Conservation (phyloP, 108 stramenopile species). For the Aurantiochytrium sp. region DNA sequence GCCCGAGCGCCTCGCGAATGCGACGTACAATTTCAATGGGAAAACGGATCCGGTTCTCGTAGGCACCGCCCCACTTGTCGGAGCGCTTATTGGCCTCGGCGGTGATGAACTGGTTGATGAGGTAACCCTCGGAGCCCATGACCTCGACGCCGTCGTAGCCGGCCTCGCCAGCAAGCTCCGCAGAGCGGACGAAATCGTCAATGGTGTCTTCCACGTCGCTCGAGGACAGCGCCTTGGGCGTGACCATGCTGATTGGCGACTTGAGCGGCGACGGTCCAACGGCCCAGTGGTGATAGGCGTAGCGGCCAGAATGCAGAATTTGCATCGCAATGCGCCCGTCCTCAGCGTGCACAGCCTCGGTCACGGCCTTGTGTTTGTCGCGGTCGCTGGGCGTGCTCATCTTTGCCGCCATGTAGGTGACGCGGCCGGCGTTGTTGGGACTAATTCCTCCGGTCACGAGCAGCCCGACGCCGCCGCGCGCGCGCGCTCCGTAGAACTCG, state of each 20-base stretch:
- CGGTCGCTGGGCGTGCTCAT: slow-evolving; percentile 68
- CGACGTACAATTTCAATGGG: slow-evolving; percentile 76
- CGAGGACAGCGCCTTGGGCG: slow-evolving; percentile 62
- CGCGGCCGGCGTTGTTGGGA: slow-evolving; percentile 83
- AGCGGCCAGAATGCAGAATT: slow-evolving; percentile 82
- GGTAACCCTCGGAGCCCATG: slow-evolving; percentile 93
- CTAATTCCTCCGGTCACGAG: slow-evolving; percentile 97
- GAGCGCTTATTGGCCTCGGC: slow-evolving; percentile 72
- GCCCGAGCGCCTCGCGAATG: slow-evolving; percentile 62
- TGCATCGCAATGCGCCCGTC: slow-evolving; percentile 63
- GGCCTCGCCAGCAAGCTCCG: slow-evolving; percentile 71
- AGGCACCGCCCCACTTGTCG: slow-evolving; percentile 84
- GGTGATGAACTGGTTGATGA: slow-evolving; percentile 89
- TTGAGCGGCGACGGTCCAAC: slow-evolving; percentile 74
- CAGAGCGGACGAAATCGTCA: slow-evolving; percentile 74
- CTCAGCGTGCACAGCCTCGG: slow-evolving; percentile 73
- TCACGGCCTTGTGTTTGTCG: slow-evolving; percentile 73
- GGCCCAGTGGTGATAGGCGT: slow-evolving; percentile 85
- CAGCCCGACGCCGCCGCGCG: slow-evolving; percentile 79
- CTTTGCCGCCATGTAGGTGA: slow-evolving; percentile 81
- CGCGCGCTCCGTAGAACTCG: slow-evolving; percentile 78
- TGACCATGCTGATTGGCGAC: slow-evolving; percentile 77
- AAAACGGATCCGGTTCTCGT: slow-evolving; percentile 79
- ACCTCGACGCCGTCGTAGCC: slow-evolving; percentile 98
- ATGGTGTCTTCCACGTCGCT: slow-evolving; percentile 68